Conservation (phyloP, 768 basidiomycete species). For the Hygrophoropsis aurantiaca region DNA sequence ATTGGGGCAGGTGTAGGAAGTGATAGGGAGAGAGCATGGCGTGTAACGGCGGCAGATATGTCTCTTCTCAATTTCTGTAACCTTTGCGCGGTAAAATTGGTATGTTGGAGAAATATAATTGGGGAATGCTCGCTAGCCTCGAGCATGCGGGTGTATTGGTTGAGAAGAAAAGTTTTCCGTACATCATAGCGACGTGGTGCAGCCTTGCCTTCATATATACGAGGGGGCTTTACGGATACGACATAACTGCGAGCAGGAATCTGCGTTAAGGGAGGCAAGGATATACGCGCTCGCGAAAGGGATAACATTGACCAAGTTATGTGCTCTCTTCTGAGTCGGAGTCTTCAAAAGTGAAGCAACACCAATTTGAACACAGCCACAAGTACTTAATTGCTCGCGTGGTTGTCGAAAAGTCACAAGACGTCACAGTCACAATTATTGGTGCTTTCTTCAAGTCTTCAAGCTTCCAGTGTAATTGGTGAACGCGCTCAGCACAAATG, state of each 20-base stretch:
- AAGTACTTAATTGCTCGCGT: no score
- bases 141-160: constrained; percentile 76
- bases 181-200: constrained; percentile 69
- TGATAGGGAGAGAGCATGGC: constrained; percentile 29
- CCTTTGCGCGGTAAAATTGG: constrained; percentile 68
- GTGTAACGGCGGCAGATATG: constrained; percentile 55
- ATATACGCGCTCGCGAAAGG: constrained; percentile 4
- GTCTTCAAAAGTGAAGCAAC: no score
- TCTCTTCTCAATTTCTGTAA: constrained; percentile 69
- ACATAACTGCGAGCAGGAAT: constrained; percentile 46
- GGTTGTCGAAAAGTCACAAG: constrained; percentile 15
- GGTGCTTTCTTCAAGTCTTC: constrained; percentile 16
- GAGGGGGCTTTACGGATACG: constrained; percentile 54
- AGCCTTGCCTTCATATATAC: constrained; percentile 51
- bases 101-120: constrained; percentile 77
- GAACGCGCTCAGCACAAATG: constrained; percentile 20
- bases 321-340: no score
- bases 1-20: constrained; percentile 33
- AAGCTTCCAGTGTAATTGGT: constrained; percentile 15
- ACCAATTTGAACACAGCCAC: no score
- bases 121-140: constrained; percentile 54
- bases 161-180: constrained; percentile 80
- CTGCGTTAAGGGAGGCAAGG: constrained; percentile 11
- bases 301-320: no score
- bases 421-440: constrained; percentile 20